A percentile compares a stretch with the other conserved stretches of the same genome.
Conservation (phyloP, 2,329 filamentous ascomycete species). For the Trichoderma sp. region DNA sequence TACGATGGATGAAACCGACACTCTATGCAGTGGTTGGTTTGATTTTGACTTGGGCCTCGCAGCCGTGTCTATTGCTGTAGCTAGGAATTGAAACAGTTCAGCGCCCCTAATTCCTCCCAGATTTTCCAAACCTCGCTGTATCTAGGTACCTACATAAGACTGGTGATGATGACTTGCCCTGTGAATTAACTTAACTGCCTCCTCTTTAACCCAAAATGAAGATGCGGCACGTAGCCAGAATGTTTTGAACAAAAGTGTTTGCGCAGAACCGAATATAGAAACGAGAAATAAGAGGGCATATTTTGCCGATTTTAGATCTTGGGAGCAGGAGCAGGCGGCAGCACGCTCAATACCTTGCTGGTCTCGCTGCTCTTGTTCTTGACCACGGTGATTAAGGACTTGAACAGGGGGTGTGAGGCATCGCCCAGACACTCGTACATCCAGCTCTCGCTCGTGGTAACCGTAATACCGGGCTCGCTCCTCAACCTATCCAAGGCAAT, state of each 20-base stretch:
- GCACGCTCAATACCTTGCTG: constrained; percentile 63
- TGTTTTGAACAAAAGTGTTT: neutral
- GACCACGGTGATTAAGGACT: constrained; percentile 70
- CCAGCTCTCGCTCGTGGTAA: constrained; percentile 87
- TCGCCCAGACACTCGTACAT: constrained; percentile 90
- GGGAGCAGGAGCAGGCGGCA: constrained; percentile 58
- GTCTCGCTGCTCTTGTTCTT: constrained; percentile 76
- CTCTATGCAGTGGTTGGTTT: neutral
- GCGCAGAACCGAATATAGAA: neutral
- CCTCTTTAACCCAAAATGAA: neutral
- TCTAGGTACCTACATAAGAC: neutral
- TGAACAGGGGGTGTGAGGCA: constrained; percentile 72
- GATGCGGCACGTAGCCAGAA: neutral
- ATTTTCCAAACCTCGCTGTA: neutral
- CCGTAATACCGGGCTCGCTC: constrained; percentile 66
- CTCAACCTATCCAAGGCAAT: constrained; percentile 77
- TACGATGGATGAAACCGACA: neutral
- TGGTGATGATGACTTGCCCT: neutral
- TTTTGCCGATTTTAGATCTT: constrained; percentile 47
- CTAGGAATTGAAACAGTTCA: constrained; percentile 1
- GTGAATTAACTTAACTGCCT: neutral
- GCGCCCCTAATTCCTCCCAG: neutral
- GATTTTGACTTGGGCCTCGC: neutral
- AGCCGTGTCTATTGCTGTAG: neutral
- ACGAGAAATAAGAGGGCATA: neutral